phyloP scores from a whole-genome alignment of 768 basidiomycete genomes.

The Megacollybia marginata region DNA sequence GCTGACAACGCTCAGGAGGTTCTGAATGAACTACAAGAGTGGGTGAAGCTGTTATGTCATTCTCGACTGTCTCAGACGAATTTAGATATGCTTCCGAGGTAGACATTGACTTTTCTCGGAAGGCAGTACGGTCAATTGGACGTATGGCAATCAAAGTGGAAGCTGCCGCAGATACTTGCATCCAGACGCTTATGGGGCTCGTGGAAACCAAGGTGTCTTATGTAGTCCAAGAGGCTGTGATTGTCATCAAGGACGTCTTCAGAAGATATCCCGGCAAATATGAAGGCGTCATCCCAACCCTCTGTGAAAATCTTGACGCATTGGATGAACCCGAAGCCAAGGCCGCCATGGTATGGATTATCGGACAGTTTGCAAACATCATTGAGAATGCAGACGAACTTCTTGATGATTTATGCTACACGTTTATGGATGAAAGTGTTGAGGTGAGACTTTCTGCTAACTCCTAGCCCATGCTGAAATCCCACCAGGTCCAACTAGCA shows the following conservation, averaged over 20 bases:
- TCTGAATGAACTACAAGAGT: constrained; percentile 93
- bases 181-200: constrained; percentile 75
- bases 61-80: not conserved
- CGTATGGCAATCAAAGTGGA: constrained; percentile 97
- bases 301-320: constrained; percentile 88
- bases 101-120: constrained; percentile 96
- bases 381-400: constrained; percentile 96
- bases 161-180: constrained; percentile 82
- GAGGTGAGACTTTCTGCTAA: constrained; percentile 49
- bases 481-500: constrained; percentile 82
- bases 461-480: not conserved
- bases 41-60: not conserved
- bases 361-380: constrained; percentile 92
- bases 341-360: constrained; percentile 95
- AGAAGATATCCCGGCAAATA: constrained; percentile 94
- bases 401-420: constrained; percentile 84
- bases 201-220: constrained; percentile 93
- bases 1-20: constrained; percentile 92
- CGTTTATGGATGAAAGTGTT: constrained; percentile 87
- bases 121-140: constrained; percentile 95
- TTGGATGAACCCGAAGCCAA: constrained; percentile 96
- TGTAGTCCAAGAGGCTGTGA: constrained; percentile 94
- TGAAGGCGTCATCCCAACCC: constrained; percentile 88
- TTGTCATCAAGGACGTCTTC: constrained; percentile 98
- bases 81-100: constrained; percentile 94